Percentiles rank a stretch among this genome's conserved stretches.
These are phyloP conservation scores for Dendrobium chrysotoxum DNA, from an alignment of 106 monocot genomes.

Conservation along the genomic window DNA sequence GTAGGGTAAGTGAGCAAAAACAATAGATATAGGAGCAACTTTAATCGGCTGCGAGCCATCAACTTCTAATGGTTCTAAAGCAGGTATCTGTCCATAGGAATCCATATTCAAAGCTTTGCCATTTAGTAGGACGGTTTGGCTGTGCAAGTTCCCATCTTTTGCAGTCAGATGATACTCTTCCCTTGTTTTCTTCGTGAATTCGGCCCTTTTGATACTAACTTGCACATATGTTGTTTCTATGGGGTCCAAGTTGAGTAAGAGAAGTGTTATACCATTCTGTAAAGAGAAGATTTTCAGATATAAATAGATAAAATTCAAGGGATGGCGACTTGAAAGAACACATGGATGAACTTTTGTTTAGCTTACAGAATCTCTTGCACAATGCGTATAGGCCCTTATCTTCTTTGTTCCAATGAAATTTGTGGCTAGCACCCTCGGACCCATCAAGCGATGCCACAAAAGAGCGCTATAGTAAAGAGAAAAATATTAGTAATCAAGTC, in stretches of 20 bases:
- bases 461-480: slow-evolving; percentile 52
- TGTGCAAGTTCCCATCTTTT: slow-evolving; percentile 64
- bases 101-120: slow-evolving; percentile 41
- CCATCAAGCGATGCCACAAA: slow-evolving; percentile 93
- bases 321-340: background rate
- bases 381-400: slow-evolving; percentile 75
- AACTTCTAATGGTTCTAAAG: slow-evolving; percentile 37
- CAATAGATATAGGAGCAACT: slow-evolving; percentile 69
- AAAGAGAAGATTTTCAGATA: background rate
- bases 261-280: slow-evolving; percentile 79
- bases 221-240: slow-evolving; percentile 45
- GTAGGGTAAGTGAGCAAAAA: slow-evolving; percentile 73
- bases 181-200: slow-evolving; percentile 17
- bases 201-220: slow-evolving; percentile 7
- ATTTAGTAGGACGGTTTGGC: slow-evolving; percentile 80
- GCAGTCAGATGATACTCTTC: slow-evolving; percentile 93
- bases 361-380: slow-evolving; percentile 77
- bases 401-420: slow-evolving; percentile 64
- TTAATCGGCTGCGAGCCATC: slow-evolving; percentile 40
- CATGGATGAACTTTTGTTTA: background rate
- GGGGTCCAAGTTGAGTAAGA: slow-evolving; percentile 72
- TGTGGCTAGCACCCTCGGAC: slow-evolving; percentile 45
- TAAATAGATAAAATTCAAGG: background rate
- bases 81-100: slow-evolving; percentile 48
- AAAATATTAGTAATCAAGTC: background rate